Evolutionary conservation across 768 basidiomycete species (phyloP), one percentile per base, ranked within the genome.

Genomic region (Chalciporus pseudorubinellus): DNA sequence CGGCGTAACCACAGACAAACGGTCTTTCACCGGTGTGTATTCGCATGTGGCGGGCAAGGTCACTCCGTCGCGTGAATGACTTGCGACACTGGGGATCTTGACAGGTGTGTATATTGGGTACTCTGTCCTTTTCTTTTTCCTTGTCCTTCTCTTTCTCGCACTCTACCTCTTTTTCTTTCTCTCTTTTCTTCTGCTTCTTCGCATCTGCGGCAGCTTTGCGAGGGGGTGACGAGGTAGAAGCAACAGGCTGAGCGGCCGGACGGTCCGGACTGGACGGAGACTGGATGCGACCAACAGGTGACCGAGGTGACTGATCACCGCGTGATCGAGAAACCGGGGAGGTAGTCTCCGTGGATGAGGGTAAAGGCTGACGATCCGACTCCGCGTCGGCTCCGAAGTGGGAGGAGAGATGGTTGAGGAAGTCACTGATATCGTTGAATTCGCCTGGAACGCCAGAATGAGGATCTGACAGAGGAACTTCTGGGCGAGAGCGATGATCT

Each of bases 21-120:
- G 92, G 92, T 46, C 92, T 78, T 67, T 94, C 92, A 16, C 92
- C 92, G 0, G 92, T 93, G 61, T 95, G 92, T 74, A 93, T 93
- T 39, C 90, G 82, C 76, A 83, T 88, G 65, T 95, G 92, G 22
- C 92, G 82, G 38, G 83, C 79, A 40, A 94, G 77, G 64, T 94
- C 92, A 62, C 91, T 93, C 52, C 85, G 80, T 20, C 92, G 81
- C 24, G 85, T 86, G 64, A 94, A 94, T 10, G 83, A 76, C 73
- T 93, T 94, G 60, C 78, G 77, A 61, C 92, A 94, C 34, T 83
- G 78, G 39, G 84, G 80, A 51, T 83, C 77, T 54, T 84, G 85
- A 61, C 90, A 92, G 18, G 75, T 75, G 63, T 90, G 89, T 8
- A 74, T 62, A 48, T 75, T 77, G 6, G 75, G 65, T 7, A 67